phyloP scores from a whole-genome alignment of 345 rosid species.

The Ailanthus altissimus region DNA sequence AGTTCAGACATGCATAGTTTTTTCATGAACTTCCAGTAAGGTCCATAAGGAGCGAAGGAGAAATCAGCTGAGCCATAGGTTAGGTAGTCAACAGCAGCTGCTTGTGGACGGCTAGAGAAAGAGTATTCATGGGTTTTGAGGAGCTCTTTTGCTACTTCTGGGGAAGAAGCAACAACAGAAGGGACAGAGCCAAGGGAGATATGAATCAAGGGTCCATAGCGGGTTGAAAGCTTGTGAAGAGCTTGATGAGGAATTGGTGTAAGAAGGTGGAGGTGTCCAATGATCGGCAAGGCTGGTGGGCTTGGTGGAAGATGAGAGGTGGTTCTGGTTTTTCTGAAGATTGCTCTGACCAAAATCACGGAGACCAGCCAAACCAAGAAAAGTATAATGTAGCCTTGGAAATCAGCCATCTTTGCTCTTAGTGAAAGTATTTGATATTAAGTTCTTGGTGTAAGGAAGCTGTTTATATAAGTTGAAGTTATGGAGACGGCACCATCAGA shows the following conservation, averaged over 20 bases:
- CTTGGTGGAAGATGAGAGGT: conserved; percentile 43
- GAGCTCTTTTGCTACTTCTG: conserved; percentile 57
- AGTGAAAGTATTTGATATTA: neutral
- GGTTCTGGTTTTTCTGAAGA: conserved; percentile 25
- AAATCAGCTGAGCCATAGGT: conserved; percentile 58
- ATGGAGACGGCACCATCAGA: neutral
- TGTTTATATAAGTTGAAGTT: conserved; percentile 12
- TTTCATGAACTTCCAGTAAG: conserved; percentile 72
- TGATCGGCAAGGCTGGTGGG: conserved; percentile 52
- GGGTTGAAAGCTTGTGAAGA: conserved; percentile 54
- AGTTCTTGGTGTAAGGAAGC: neutral
- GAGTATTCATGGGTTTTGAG: conserved; percentile 65
- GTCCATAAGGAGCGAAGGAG: conserved; percentile 53
- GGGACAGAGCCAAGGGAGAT: conserved; percentile 55
- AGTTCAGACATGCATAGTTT: conserved; percentile 54
- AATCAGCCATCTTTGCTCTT: conserved; percentile 28
- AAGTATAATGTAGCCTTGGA: conserved; percentile 36
- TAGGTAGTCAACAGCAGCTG: conserved; percentile 44
- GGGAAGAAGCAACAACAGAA: conserved; percentile 57
- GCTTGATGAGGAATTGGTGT: conserved; percentile 62
- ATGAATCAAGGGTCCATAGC: conserved; percentile 59
- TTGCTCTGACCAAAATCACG: conserved; percentile 28
- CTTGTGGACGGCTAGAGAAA: conserved; percentile 43
- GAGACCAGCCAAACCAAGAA: conserved; percentile 45
- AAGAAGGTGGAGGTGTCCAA: conserved; percentile 68